Evolutionary conservation across 83 land plant species (phyloP), one percentile per base, ranked within the genome.

Genomic region (Picea abies): DNA sequence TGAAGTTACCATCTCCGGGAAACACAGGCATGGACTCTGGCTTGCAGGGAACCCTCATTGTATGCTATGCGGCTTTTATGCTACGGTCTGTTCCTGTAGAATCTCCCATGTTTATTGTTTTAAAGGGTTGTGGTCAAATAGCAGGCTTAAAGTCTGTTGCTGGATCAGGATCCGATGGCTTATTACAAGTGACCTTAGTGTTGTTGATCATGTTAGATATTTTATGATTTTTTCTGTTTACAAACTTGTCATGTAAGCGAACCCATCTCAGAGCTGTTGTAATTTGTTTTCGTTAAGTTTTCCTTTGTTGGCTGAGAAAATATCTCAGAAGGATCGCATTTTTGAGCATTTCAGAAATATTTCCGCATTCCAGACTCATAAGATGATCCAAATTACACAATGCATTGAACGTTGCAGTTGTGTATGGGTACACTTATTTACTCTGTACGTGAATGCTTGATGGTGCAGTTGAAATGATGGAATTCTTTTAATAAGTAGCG

Each of bases 221-320:
- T 35, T 70, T 70, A 16, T 37, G 73, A 70, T 70, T 52, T 52
- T 10, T 52, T 52, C 56, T 10, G 12, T 52, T 52, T 52, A 52
- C 56, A 10, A 52, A 52, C 56, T 52, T 52, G 12, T 52, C 56
- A 0, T 10, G 11, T 52, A 52, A 52, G 56, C 10, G 56, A 52
- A 52, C 56, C 56, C 73, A 37, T 70, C 4, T 17, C 20, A 70
- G 73, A 17, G 44, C 2, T 37, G 17, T 70, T 70, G n/a, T 70
- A 41, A 70, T 70, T n/a, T 64, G 64, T 68, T 67, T 68, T 68
- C 19, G 26, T 37, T 17, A 68, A 25, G 71, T 15, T 12, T 68
- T 68, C 44, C 37, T 67, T 67, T 67, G 44, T 69, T 68, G 6
- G 72, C 72, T 69, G 32, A 69, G 72, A 17, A 69, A 52, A 52